These are phyloP conservation scores for Epichloe aotearoae DNA, from an alignment of 2,329 filamentous ascomycete species.

Conservation along the genomic window DNA sequence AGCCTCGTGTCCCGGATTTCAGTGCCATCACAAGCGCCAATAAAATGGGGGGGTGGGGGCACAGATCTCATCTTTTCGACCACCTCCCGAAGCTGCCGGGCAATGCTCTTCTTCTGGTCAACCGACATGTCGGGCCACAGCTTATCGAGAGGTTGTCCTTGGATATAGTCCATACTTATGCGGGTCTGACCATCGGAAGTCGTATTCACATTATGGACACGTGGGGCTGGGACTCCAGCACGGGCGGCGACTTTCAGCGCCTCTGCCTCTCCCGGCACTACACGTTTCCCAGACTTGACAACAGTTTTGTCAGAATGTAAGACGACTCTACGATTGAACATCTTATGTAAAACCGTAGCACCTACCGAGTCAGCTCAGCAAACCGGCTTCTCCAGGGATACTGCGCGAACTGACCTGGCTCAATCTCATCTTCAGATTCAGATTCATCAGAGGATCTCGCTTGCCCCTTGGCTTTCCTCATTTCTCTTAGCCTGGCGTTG, in stretches of 20 bases:
- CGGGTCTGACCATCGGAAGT: conserved; percentile 9
- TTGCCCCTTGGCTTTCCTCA: conserved; percentile 9
- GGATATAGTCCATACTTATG: conserved; percentile 15
- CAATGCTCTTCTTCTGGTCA: conserved; percentile 11
- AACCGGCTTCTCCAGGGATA: neutral
- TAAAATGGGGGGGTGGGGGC: conserved; percentile 9
- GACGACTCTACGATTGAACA: conserved; percentile 12
- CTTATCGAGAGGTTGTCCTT: conserved; percentile 14
- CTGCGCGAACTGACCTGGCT: conserved; percentile 10
- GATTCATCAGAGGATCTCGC: conserved; percentile 12
- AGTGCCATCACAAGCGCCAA: conserved; percentile 14
- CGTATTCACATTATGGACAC: conserved; percentile 7
- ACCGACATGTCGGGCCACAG: conserved; percentile 13
- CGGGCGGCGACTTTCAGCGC: conserved; percentile 11
- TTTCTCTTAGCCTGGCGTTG: conserved; percentile 7
- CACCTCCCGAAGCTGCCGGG: conserved; percentile 14
- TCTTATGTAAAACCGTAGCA: conserved; percentile 9
- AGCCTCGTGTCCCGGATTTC: conserved; percentile 15
- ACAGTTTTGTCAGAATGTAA: conserved; percentile 12
- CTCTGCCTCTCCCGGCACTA: conserved; percentile 15
- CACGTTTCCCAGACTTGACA: conserved; percentile 14
- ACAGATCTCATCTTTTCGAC: conserved; percentile 14
- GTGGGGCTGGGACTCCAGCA: conserved; percentile 12
- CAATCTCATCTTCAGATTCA: conserved; percentile 12
- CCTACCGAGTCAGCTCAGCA: conserved; percentile 8